Conservation (phyloP, 2,329 filamentous ascomycete species). For the Alternaria alternata region DNA sequence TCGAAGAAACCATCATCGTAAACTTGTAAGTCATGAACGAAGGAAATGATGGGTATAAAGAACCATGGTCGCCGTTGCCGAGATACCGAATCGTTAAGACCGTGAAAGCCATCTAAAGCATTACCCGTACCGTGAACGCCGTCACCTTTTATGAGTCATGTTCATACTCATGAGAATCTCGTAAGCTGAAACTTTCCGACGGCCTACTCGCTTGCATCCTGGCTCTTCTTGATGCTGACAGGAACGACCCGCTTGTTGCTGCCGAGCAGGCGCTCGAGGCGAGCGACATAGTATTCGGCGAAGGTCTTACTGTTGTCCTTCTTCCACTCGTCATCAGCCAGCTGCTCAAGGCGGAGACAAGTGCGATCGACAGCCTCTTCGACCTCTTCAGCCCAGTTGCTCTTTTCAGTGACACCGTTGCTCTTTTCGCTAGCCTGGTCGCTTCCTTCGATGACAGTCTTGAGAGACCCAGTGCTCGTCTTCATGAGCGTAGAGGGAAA, state of each 20-base stretch:
- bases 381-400: constrained; percentile 46
- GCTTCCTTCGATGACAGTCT: constrained; percentile 17
- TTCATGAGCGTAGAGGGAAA: constrained; percentile 25
- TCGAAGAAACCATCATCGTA: background rate
- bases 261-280: constrained; percentile 34
- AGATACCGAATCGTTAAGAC: background rate
- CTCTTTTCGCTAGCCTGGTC: constrained; percentile 26
- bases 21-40: background rate
- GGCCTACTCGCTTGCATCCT: background rate
- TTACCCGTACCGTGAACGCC: background rate
- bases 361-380: constrained; percentile 35
- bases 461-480: constrained; percentile 16
- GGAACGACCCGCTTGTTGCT: constrained; percentile 24
- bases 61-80: background rate
- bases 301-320: constrained; percentile 27
- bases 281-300: constrained; percentile 36
- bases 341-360: constrained; percentile 39
- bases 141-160: background rate
- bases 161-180: background rate
- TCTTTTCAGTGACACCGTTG: constrained; percentile 44
- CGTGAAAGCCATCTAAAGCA: background rate
- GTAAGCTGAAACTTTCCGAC: background rate
- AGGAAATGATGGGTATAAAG: constrained; percentile 8
- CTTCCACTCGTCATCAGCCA: constrained; percentile 41
- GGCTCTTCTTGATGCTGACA: constrained; percentile 24